These are phyloP conservation scores for Dipteronia dyeriana DNA, from an alignment of 345 rosid genomes.

Conservation along the genomic window DNA sequence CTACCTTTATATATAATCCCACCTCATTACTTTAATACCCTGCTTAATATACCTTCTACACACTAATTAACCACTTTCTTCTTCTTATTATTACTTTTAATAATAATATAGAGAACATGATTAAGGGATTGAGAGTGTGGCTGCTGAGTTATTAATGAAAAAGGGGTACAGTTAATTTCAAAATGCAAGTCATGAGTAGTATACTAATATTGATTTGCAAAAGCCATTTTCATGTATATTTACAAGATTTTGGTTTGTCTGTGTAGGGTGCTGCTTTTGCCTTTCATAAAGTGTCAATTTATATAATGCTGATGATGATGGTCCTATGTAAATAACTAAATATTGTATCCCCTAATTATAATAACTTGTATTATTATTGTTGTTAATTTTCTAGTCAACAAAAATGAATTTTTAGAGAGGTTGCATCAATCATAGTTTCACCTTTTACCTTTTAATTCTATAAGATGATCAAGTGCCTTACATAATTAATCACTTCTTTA, in stretches of 20 bases:
- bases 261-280: background rate
- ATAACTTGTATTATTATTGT: background rate
- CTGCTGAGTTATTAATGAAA: no score
- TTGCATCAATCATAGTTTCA: background rate
- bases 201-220: no score
- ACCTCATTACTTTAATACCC: conserved; percentile 2
- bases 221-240: no score
- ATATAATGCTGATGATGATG: background rate
- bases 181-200: no score
- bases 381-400: background rate
- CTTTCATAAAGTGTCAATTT: background rate
- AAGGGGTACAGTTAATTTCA: no score
- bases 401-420: background rate
- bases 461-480: background rate
- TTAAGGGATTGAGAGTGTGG: no score
- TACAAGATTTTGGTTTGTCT: no score
- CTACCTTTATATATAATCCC: background rate
- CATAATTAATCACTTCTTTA: no score
- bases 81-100: background rate
- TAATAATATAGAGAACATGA: no score
- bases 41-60: background rate
- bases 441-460: background rate
- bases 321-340: no score
- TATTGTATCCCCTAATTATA: background rate
- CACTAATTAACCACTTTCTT: background rate